Base-by-base conservation (phyloP, 768 basidiomycete genomes). In the Daedaleopsis sinensis region DNA sequence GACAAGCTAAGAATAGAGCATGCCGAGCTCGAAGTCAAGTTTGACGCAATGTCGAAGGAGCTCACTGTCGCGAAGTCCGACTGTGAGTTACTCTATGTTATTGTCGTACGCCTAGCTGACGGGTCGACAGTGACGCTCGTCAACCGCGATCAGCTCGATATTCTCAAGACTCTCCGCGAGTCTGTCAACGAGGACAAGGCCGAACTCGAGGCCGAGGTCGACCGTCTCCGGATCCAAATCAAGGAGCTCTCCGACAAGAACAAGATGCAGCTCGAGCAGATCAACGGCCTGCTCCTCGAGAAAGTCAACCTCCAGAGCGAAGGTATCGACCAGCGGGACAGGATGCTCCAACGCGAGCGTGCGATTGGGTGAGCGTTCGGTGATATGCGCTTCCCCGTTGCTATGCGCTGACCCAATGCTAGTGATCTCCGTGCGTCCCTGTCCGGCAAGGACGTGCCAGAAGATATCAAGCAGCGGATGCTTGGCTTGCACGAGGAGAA, bases 91-190 rank as follows among this genome's bases (percentile, higher is more conserved):
- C 15, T 18, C 10, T 2, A 13, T 24, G 6, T 21, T 8, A 21
- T 4, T 13, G 5, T 5, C 19, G 24, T 6, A 49, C 15, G 8
- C 19, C 0, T 3, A 13, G 8, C 3, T 24, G 19, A 24, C 19
- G 2, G 2, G 24, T 15, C 23, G 37, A 13, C 68, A 96, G 95
- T 98, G 69, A 91, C 85, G 48, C 82, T 98, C 47, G 90, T 98
- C 48, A 91, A 94, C 78, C 94, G 93, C 72, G 94, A 97, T 71
- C 94, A 98, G 72, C 78, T 95, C 21, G 95, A 96, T 55, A 94
- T 96, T 59, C 86, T 98, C 36, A 82, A 88, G 2, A 87, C 87
- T 7, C 77, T 97, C 27, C 88, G 96, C 44, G 93, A 94, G 60
- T 94, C 91, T 1, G 91, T 96, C 46, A 90, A 89, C 70, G 89